Conservation (phyloP, 495 filamentous ascomycete species). For the Talaromyces wortmannii region DNA sequence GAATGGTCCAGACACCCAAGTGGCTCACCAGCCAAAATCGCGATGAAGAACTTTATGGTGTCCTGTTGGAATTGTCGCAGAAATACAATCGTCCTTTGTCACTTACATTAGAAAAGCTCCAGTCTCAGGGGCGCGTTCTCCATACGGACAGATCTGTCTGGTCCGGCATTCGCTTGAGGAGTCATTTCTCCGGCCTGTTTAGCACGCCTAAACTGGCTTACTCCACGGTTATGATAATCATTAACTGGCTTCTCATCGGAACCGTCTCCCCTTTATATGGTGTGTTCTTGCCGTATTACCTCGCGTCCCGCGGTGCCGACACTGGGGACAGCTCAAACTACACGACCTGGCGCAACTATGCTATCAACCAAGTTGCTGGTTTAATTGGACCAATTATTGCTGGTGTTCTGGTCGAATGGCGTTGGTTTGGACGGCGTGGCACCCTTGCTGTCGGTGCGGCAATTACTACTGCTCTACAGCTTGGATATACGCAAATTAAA, state of each 20-base stretch:
- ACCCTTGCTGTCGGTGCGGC: constrained; percentile 31
- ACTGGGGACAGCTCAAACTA: constrained; percentile 19
- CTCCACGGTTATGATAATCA: constrained; percentile 22
- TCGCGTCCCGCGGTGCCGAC: constrained; percentile 21
- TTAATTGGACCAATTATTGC: constrained; percentile 32
- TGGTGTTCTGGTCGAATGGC: constrained; percentile 24
- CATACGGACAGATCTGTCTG: constrained; percentile 24
- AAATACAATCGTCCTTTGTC: constrained; percentile 13
- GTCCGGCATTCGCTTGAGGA: constrained; percentile 19
- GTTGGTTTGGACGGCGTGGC: constrained; percentile 23
- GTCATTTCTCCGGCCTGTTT: constrained; percentile 21
- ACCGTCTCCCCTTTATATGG: constrained; percentile 25
- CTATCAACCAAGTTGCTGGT: constrained; percentile 33
- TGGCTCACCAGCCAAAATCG: constrained; percentile 23
- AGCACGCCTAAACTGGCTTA: constrained; percentile 14
- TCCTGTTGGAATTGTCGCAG: constrained; percentile 12
- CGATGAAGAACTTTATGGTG: constrained; percentile 15
- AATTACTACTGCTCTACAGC: constrained; percentile 34
- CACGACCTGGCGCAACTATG: constrained; percentile 34
- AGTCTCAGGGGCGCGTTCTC: constrained; percentile 16
- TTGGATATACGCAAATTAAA: constrained; percentile 36
- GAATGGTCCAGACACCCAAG: constrained; percentile 21
- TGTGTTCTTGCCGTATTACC: constrained; percentile 29
- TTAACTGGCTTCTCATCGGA: constrained; percentile 33
- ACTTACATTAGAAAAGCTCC: constrained; percentile 17